Evolutionary conservation across 768 basidiomycete species (phyloP), one percentile per base, ranked within the genome.

Genomic region (Leccinum barrowsii): DNA sequence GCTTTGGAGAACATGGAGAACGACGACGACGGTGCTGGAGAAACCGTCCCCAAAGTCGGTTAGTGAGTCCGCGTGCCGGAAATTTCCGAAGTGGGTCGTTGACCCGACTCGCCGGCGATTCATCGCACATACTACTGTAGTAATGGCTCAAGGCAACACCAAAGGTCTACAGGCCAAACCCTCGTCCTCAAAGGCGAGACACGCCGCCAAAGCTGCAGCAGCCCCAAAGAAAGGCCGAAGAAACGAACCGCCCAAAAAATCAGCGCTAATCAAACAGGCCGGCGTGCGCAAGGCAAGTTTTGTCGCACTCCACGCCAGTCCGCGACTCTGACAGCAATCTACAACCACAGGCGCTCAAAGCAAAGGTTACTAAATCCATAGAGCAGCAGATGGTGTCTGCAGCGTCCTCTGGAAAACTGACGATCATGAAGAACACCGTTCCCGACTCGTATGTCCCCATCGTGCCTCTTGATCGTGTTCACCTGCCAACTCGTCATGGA

Each of bases 291-390:
- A 90, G 78, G 94, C 92, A 50, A 51, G 51, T 50, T 47, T 34
- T 15, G 7, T 21, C 3, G 58, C 44, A 21, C 11, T 10, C 24
- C 55, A 24, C 37, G 44, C 46, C 15, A 15, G 10, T 52, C 51
- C 12, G 10, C 10, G 10, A 42, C 40, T 42, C 21, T 13, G 8
- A 17, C 12, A 19, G 12, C 12, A 7, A 32, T 50, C 12, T 22
- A 21, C 47, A 7, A 21, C 30, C 40, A 17, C 56, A 96, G 94
- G 78, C 84, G 67, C 80, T 97, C 62, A 89, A 89, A 59, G 89
- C 92, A 53, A 94, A 94, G 76, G 94, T 97, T 70, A 93, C 90
- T 72, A 86, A 85, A 71, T 91, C 90, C 21, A 94, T 98, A 66
- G 94, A 98, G 72, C 80, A 82, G 55, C 94, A 95, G 74, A 92